phyloP scores from a whole-genome alignment of 768 basidiomycete genomes.

The Russula emetica region DNA sequence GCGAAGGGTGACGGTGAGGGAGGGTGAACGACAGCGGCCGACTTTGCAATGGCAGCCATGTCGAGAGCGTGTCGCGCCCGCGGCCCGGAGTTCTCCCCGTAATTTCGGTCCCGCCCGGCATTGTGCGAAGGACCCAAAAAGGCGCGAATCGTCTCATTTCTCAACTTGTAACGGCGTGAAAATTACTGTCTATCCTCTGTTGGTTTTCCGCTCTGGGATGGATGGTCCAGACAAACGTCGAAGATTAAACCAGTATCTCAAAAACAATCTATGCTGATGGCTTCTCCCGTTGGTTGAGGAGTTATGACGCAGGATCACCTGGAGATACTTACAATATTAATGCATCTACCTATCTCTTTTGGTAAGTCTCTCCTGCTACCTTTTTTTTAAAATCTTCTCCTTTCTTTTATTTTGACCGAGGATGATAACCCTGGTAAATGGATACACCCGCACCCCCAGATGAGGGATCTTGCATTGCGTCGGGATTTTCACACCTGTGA shows the following conservation, averaged over 20 bases:
- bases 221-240: constrained; percentile 91
- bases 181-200: constrained; percentile 72
- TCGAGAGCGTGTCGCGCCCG: not conserved
- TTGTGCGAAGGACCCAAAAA: not conserved
- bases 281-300: constrained; percentile 86
- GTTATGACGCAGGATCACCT: constrained; percentile 92
- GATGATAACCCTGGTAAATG: constrained; percentile 90
- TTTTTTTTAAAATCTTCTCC: not conserved
- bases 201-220: constrained; percentile 46
- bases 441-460: constrained; percentile 58
- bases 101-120: constrained; percentile 17
- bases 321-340: constrained; percentile 75
- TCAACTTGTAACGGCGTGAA: constrained; percentile 54
- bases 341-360: constrained; percentile 15
- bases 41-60: constrained; percentile 22
- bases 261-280: constrained; percentile 94
- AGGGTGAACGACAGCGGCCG: constrained; percentile 25
- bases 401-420: constrained; percentile 40
- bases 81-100: constrained; percentile 8
- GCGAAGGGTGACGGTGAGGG: constrained; percentile 64
- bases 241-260: constrained; percentile 61
- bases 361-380: not conserved
- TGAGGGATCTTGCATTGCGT: constrained; percentile 29
- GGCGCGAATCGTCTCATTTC: constrained; percentile 18
- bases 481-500: constrained; percentile 25